Evolutionary conservation across 306 rosid species (phyloP), one percentile per base, ranked within the genome.

Genomic region (Inga leiocalycina): DNA sequence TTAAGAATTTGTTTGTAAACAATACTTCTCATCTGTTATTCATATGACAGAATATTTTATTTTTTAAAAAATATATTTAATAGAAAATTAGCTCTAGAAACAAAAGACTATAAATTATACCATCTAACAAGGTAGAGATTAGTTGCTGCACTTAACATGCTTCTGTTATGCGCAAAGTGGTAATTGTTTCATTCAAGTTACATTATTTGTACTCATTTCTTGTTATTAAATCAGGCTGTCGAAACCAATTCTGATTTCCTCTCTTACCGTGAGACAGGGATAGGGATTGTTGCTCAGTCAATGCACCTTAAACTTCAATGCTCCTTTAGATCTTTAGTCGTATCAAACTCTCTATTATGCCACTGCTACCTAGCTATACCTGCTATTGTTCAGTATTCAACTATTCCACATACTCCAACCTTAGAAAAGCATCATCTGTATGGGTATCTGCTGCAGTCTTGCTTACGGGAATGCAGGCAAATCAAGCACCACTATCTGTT

Each of bases 401-500:
- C 67, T 46, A 37, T 20, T 74, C 68, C 56, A 27, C 73, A 39
- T 2, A 71, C 4, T 77, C 71, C 34, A 32, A 2, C 45, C 27
- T 30, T 67, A n/a, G 79, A 74, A 27, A 52, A 84, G 49, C 43
- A 51, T 67, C 20, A 76, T 11, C 2, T 62, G 11, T 32, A 77
- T 79, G 6, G 14, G 45, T 51, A 72, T 64, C 84, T 90, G 41
- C 72, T 78, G n/a, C 83, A 4, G 41, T 43, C 61, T 9, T 89
- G 89, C 76, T 49, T 76, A 46, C 88, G 64, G n/a, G 87, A 86
- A 41, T 88, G 91, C 91, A 74, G 74, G 80, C 61, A 56, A 57
- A n/a, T 85, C 79, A 78, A 78, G 46, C 43, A 71, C 75, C 91
- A 68, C 77, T 72, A 83, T 66, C 78, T 74, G 88, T 86, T 81